Evolutionary conservation across 148 eudicot genomes (phyloP).

Genomic region (Cornus kousa): DNA sequence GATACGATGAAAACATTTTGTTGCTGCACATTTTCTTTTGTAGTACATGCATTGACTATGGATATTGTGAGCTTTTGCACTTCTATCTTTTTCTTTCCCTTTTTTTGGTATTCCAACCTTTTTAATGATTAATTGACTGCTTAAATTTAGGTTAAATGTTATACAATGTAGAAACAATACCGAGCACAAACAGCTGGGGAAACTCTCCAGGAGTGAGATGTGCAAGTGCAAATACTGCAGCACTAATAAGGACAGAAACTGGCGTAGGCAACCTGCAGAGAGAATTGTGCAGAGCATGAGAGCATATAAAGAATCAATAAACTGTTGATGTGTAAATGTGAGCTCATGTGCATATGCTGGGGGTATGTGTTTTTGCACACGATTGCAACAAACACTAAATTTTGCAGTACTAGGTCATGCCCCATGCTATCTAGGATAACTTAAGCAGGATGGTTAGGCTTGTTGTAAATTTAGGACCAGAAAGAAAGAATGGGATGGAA

Average conservation of each 20-base stretch:
- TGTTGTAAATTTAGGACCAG: no score
- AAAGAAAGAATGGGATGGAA: no score
- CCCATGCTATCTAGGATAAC: background rate
- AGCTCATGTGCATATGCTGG: background rate
- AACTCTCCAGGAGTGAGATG: conserved; percentile 94
- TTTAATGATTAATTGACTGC: background rate
- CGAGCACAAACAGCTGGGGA: conserved; percentile 90
- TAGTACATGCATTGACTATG: background rate
- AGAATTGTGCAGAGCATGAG: conserved; percentile 6
- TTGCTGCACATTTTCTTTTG: background rate
- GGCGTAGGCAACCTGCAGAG: conserved; percentile 93
- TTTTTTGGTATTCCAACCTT: background rate
- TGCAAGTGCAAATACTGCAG: conserved; percentile 90
- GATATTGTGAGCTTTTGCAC: background rate
- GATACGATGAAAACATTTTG: background rate
- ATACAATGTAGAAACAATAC: conserved; percentile 34
- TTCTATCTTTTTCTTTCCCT: background rate
- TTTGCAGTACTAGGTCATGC: background rate
- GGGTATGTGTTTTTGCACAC: background rate
- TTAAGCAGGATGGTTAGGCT: no score
- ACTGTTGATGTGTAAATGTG: background rate
- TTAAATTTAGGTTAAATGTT: background rate
- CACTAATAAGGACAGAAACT: conserved; percentile 69
- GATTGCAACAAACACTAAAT: no score
- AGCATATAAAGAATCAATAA: background rate